phyloP scores from a whole-genome alignment of 2,329 filamentous ascomycete genomes.

The Colletotrichum liriopes region DNA sequence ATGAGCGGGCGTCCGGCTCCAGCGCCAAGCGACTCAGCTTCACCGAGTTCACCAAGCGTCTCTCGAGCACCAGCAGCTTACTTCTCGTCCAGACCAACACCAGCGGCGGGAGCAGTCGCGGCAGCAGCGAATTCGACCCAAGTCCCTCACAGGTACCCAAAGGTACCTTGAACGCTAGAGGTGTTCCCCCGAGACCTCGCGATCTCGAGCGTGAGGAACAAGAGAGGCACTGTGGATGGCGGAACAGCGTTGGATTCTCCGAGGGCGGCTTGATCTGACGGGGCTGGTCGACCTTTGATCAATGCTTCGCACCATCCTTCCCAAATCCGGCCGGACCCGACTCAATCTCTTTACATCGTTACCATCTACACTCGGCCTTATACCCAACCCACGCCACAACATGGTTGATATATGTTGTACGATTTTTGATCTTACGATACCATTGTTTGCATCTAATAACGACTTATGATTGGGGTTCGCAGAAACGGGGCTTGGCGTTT shows the following conservation, averaged over 20 bases:
- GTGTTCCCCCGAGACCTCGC: constrained; percentile 51
- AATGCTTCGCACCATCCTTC: not conserved
- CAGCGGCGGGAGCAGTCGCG: constrained; percentile 63
- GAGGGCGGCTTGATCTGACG: constrained; percentile 71
- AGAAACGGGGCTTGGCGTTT: constrained; percentile 38
- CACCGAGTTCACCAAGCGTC: constrained; percentile 72
- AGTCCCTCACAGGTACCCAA: constrained; percentile 55
- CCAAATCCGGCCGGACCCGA: constrained; percentile 2
- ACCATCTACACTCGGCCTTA: constrained; percentile 23
- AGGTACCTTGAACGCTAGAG: constrained; percentile 51
- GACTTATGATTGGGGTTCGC: constrained; percentile 41
- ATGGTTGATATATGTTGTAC: constrained; percentile 38
- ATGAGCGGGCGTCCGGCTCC: constrained; percentile 68
- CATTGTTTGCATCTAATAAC: constrained; percentile 41
- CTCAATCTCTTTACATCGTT: not conserved
- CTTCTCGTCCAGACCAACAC: constrained; percentile 72
- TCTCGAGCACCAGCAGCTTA: constrained; percentile 74
- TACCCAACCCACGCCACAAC: constrained; percentile 36
- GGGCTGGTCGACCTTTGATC: not conserved
- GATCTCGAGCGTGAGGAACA: constrained; percentile 54
- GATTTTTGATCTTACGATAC: constrained; percentile 42
- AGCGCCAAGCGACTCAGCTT: constrained; percentile 74
- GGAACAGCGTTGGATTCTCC: constrained; percentile 68
- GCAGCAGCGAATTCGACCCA: constrained; percentile 62
- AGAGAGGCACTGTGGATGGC: constrained; percentile 69